Conservation (phyloP, 2,329 filamentous ascomycete species). For the Cladosporium sp. region DNA sequence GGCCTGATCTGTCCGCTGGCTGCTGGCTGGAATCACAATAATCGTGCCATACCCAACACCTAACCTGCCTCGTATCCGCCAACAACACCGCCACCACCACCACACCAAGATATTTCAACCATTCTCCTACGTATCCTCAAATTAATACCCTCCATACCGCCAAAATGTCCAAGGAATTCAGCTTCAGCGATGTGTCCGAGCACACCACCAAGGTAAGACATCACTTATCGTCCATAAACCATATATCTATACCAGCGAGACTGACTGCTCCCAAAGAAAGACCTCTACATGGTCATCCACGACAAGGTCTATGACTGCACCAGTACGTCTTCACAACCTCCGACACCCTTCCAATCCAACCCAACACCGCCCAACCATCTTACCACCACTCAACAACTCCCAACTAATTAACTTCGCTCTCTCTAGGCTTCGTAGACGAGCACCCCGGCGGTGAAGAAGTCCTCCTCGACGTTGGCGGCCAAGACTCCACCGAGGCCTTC, state of each 20-base stretch:
- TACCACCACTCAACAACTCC: background rate
- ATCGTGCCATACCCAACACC: background rate
- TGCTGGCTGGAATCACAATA: background rate
- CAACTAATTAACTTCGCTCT: constrained; percentile 3
- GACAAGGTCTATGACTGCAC: constrained; percentile 92
- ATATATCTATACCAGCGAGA: background rate
- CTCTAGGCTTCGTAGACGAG: constrained; percentile 79
- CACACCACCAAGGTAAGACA: constrained; percentile 62
- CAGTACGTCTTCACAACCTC: constrained; percentile 41
- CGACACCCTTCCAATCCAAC: background rate
- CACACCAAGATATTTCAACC: too few species aligned
- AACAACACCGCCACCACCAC: background rate
- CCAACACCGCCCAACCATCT: background rate
- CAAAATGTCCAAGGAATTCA: constrained; percentile 63
- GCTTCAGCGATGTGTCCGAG: constrained; percentile 76
- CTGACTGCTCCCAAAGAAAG: constrained; percentile 65
- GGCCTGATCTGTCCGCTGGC: background rate
- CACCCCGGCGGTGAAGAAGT: constrained; percentile 95
- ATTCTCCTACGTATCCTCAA: background rate
- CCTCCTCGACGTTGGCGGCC: constrained; percentile 89
- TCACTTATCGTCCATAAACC: background rate
- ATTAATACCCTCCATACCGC: background rate
- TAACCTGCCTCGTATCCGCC: background rate
- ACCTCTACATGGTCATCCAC: constrained; percentile 87
- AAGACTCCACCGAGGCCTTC: constrained; percentile 96